Conservation (phyloP, 2,329 filamentous ascomycete genomes). For the Trichoderma cornu-damae region DNA sequence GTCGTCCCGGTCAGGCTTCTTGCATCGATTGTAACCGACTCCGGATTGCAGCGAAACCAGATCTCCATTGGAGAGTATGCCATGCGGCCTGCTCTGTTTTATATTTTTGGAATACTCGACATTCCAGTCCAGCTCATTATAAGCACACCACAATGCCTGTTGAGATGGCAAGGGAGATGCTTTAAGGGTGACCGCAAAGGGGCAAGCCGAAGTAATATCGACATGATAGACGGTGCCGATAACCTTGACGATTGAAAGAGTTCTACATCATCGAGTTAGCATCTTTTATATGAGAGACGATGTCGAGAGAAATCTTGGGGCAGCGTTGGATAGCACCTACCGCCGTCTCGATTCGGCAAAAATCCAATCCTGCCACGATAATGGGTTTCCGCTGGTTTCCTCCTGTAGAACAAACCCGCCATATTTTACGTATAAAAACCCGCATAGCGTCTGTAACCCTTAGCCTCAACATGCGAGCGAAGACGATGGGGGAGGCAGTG, state of each 20-base stretch:
- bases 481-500: neutral
- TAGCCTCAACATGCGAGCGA: neutral
- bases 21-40: neutral
- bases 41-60: neutral
- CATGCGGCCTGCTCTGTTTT: neutral
- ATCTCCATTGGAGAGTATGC: neutral
- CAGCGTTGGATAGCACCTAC: neutral
- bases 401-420: neutral
- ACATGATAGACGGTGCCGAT: neutral
- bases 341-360: neutral
- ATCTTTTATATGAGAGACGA: neutral
- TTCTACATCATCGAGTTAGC: neutral
- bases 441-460: neutral
- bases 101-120: neutral
- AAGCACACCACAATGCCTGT: neutral
- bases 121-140: neutral
- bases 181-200: neutral
- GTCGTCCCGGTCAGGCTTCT: neutral
- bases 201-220: neutral
- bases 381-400: neutral
- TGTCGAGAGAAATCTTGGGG: neutral
- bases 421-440: neutral
- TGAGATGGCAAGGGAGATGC: neutral
- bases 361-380: neutral
- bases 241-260: neutral